Conservation (phyloP, 2,329 filamentous ascomycete genomes). For the Cladophialophora psammophila region DNA sequence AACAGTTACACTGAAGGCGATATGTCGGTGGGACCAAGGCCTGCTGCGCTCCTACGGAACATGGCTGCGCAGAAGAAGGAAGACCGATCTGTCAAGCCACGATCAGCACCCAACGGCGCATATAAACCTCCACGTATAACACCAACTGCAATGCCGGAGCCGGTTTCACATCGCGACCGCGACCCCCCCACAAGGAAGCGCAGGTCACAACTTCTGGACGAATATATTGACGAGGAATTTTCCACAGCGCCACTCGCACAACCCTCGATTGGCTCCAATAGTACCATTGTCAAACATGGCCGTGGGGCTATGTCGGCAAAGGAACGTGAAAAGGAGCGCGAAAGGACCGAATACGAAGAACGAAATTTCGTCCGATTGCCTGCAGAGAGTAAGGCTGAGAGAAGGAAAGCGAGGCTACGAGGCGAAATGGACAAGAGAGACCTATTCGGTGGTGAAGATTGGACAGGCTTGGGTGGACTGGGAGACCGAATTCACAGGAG, state of each 20-base stretch:
- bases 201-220: slow-evolving; percentile 86
- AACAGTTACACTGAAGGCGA: slow-evolving; percentile 64
- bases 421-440: slow-evolving; percentile 52
- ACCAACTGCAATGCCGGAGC: slow-evolving; percentile 77
- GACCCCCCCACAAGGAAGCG: slow-evolving; percentile 64
- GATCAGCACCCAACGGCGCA: slow-evolving; percentile 62
- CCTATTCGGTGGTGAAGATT: slow-evolving; percentile 92
- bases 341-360: slow-evolving; percentile 88
- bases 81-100: slow-evolving; percentile 11
- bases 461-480: slow-evolving; percentile 82
- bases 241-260: slow-evolving; percentile 81
- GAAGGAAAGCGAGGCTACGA: slow-evolving; percentile 59
- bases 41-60: slow-evolving; percentile 32
- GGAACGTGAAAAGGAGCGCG: slow-evolving; percentile 78
- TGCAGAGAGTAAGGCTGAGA: slow-evolving; percentile 87
- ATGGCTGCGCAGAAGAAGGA: slow-evolving; percentile 15
- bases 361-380: slow-evolving; percentile 88
- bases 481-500: slow-evolving; percentile 85
- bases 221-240: slow-evolving; percentile 87
- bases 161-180: slow-evolving; percentile 62
- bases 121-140: slow-evolving; percentile 91
- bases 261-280: slow-evolving; percentile 81
- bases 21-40: slow-evolving; percentile 29
- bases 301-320: slow-evolving; percentile 78
- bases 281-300: slow-evolving; percentile 78